Base-by-base conservation (phyloP, 2,329 filamentous ascomycete species). In the Paecilomyces sp. region DNA sequence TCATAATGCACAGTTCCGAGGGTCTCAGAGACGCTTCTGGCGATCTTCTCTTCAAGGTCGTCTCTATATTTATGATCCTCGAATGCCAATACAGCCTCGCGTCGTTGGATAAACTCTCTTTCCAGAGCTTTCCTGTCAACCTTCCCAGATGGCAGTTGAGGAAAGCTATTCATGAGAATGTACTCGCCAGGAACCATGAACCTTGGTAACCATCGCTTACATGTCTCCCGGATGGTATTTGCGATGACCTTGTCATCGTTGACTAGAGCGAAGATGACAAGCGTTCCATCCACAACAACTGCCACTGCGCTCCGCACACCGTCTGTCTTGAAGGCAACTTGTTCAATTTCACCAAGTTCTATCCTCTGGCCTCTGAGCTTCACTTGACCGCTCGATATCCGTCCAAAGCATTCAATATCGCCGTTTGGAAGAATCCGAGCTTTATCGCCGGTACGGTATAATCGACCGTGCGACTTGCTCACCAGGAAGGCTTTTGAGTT, bases 391-490 rank as follows among this genome's bases (percentile, higher is more conserved):
- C 85, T 85, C 1, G 84, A 83, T 12, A 96, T 87, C 11, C 92
- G 87, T 0, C 92, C 92, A 34, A 92, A 80, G 68, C 90, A 95
- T 71, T 96, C 89, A n/a, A 97, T 79, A 0, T 81, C 84, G 0
- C 91, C 90, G 61, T 89, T 81, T 0, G 79, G 65, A 1, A 83
- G 81, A 55, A 96, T 80, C 24, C 84, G 82, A 3, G 89, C 92
- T 69, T 89, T 91, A 73, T 97, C 92, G 0, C 92, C 92, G 0
- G 92, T 96, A 31, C 90, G 83, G 72, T 97, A 97, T 0, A 95
- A 77, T 3, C 81, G 80, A 3, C 90, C 92, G 69, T 86, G 87
- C 59, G 76, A 65, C 0, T 80, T 75, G 28, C 87, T 85, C 0
- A 85, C 70, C 13, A 96, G 77, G 67, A 96, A 97, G 0, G 86